Percentiles rank a stretch among this genome's conserved stretches.
Conservation (phyloP, 2,329 filamentous ascomycete genomes). For the Hymenotorrendiella dingleyae region DNA sequence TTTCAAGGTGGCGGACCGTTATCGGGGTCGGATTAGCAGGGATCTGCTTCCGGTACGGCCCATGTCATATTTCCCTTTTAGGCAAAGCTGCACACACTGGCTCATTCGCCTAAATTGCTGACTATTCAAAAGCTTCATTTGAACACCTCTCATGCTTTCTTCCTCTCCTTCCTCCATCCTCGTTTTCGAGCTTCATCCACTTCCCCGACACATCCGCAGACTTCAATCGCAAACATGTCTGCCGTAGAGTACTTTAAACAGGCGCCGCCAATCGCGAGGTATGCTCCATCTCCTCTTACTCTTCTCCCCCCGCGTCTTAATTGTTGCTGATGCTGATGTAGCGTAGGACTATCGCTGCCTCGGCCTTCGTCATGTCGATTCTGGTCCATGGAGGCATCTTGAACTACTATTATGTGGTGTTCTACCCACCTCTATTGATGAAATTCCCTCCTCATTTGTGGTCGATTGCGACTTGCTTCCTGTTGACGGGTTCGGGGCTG, state of each 20-base stretch:
- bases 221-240: constrained; percentile 24
- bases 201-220: constrained; percentile 7
- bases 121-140: no score
- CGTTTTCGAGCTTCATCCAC: constrained; percentile 12
- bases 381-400: constrained; percentile 51
- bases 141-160: not conserved
- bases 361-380: constrained; percentile 53
- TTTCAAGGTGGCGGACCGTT: constrained; percentile 9
- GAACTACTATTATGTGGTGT: constrained; percentile 43
- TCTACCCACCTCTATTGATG: constrained; percentile 43
- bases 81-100: not conserved
- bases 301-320: constrained; percentile 8
- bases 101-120: not conserved
- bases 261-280: constrained; percentile 62
- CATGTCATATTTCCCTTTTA: not conserved
- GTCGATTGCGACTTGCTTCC: constrained; percentile 32
- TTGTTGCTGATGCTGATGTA: constrained; percentile 40
- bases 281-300: constrained; percentile 26
- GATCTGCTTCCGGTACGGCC: not conserved
- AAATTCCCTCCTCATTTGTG: constrained; percentile 40
- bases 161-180: constrained; percentile 2
- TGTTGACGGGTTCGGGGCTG: constrained; percentile 30
- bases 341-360: constrained; percentile 57
- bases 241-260: constrained; percentile 58
- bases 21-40: constrained; percentile 10